Conservation (phyloP, 192 early-diverging fungal species). For the Coemansia sp. region DNA sequence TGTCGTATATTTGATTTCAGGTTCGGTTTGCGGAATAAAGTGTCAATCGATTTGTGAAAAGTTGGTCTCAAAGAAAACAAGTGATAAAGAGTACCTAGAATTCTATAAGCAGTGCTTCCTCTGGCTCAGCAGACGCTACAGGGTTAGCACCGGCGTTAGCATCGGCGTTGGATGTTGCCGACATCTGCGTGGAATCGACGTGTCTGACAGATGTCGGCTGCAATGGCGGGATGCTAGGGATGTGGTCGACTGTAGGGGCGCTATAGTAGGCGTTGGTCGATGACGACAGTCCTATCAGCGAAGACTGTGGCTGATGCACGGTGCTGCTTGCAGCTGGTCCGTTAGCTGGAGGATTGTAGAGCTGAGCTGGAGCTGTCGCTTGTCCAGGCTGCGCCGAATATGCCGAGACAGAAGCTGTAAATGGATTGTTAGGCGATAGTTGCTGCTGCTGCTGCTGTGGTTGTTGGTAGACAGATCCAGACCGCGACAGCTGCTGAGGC, state of each 20-base stretch:
- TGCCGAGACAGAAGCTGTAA: conserved; percentile 2
- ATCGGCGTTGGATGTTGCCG: conserved; percentile 6
- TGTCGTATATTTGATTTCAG: no score
- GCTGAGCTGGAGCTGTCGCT: not conserved
- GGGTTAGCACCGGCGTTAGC: not conserved
- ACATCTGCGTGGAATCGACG: not conserved
- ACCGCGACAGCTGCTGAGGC: conserved; percentile 30
- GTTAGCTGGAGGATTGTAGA: not conserved
- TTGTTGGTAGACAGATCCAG: conserved; percentile 14
- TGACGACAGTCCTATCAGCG: conserved; percentile 6
- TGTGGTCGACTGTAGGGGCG: conserved; percentile 25
- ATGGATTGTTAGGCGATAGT: conserved; percentile 17
- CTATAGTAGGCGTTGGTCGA: conserved; percentile 25
- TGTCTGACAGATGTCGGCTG: conserved; percentile 6
- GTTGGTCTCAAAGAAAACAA: not conserved
- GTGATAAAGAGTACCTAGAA: not conserved
- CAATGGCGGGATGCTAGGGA: conserved; percentile 40
- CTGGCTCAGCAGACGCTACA: not conserved
- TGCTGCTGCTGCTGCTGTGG: conserved; percentile 19
- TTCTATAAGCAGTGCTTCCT: conserved; percentile 7
- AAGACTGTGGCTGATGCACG: conserved; percentile 1
- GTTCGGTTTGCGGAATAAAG: not conserved
- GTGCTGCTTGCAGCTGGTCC: not conserved
- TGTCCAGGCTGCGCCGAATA: conserved; percentile 7
- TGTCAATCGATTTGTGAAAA: not conserved